A percentile compares a stretch with the other conserved stretches of the same genome.
Conservation (phyloP, 192 early-diverging fungal genomes). For the Nowakowskiella sp. region DNA sequence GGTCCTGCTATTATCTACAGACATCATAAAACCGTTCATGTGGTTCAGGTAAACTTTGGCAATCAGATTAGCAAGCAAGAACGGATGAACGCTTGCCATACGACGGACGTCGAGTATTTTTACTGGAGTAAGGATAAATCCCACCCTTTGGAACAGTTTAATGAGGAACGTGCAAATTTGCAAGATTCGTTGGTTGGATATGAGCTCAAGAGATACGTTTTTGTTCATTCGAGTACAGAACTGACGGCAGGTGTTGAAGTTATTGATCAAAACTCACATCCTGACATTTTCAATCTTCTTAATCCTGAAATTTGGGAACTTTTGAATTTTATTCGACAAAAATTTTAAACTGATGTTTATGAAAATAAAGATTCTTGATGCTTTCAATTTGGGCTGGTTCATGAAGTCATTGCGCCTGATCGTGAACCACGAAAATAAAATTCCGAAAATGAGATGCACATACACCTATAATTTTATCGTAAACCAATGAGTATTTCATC, state of each 20-base stretch:
- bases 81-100: slow-evolving; percentile 21
- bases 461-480: no score
- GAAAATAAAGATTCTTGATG: no score
- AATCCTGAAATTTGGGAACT: slow-evolving; percentile 18
- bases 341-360: no score
- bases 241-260: slow-evolving; percentile 14
- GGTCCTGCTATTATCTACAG: slow-evolving; percentile 28
- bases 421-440: no score
- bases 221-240: slow-evolving; percentile 19
- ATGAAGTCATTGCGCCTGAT: no score
- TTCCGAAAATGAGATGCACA: no score
- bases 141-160: slow-evolving; percentile 14
- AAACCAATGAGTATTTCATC: no score
- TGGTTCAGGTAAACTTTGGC: slow-evolving; percentile 27
- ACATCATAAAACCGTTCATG: slow-evolving; percentile 17
- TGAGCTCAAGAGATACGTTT: slow-evolving; percentile 9
- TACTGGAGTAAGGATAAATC: slow-evolving; percentile 17
- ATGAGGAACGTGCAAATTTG: slow-evolving; percentile 1
- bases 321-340: slow-evolving; percentile 16
- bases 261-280: slow-evolving; percentile 11
- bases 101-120: slow-evolving; percentile 19
- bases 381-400: no score
- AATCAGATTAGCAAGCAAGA: slow-evolving; percentile 23
- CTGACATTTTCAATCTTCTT: slow-evolving; percentile 21
- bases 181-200: slow-evolving; percentile 9